Conservation (phyloP, 1,139 yeast genomes). For the Geotrichum europaeum region DNA sequence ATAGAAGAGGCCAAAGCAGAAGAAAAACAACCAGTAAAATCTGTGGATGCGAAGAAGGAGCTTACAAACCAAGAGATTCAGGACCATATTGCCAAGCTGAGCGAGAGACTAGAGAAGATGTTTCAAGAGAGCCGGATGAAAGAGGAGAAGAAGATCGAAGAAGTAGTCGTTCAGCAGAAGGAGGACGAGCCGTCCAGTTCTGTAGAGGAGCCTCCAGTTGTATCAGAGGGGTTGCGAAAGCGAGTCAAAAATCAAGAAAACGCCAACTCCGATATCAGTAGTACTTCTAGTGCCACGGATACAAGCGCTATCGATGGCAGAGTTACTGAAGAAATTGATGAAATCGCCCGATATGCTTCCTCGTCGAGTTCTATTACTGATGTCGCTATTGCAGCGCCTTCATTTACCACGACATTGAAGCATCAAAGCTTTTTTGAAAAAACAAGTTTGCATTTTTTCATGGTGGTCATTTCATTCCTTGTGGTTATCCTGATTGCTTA, state of each 20-base stretch:
- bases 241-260: neutral
- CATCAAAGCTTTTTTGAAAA: neutral
- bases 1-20: neutral
- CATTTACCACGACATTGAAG: neutral
- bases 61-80: conserved; percentile 3
- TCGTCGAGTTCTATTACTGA: neutral
- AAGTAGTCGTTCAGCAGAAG: neutral
- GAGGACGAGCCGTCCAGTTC: neutral
- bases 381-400: neutral
- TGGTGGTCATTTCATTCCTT: neutral
- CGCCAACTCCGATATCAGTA: neutral
- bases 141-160: neutral
- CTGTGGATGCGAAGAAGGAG: neutral
- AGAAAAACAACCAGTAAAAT: neutral
- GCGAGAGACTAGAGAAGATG: neutral
- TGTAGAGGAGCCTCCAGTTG: neutral
- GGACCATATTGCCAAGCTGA: neutral
- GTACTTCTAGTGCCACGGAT: neutral
- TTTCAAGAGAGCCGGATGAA: neutral
- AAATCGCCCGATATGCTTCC: neutral
- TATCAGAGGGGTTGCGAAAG: neutral
- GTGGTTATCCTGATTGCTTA: neutral
- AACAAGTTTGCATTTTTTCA: neutral
- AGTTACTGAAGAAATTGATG: neutral
- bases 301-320: neutral